Percentiles rank a stretch among this genome's conserved stretches.
These are phyloP conservation scores for Alternaria panax DNA, from an alignment of 2,329 filamentous ascomycete genomes.

Conservation along the genomic window DNA sequence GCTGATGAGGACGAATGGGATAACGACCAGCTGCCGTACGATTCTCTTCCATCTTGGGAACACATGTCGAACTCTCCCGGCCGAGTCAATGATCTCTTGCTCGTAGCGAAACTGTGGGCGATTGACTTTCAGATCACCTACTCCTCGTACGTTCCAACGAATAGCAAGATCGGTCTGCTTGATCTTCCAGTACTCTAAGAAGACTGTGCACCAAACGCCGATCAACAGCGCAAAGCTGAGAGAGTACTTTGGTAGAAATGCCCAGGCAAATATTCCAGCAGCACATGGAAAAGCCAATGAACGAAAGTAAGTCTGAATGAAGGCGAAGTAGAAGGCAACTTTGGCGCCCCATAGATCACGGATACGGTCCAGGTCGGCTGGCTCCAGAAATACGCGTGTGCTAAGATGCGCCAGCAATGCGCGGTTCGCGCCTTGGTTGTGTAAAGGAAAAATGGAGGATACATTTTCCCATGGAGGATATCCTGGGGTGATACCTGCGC, in stretches of 20 bases:
- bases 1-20: conserved; percentile 43
- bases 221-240: conserved; percentile 40
- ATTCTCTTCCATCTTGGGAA: conserved; percentile 45
- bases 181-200: conserved; percentile 48
- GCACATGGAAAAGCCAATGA: conserved; percentile 41
- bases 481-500: conserved; percentile 76
- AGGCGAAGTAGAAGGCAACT: conserved; percentile 51
- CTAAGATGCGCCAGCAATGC: conserved; percentile 78
- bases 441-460: conserved; percentile 77
- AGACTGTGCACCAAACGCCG: conserved; percentile 45
- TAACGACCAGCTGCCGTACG: conserved; percentile 37
- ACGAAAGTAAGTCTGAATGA: conserved; percentile 45
- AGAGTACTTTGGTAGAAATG: conserved; percentile 42
- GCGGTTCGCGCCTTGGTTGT: conserved; percentile 78
- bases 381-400: conserved; percentile 71
- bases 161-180: conserved; percentile 43
- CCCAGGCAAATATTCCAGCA: conserved; percentile 41
- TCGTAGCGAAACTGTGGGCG: conserved; percentile 41
- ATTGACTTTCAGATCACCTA: conserved; percentile 40
- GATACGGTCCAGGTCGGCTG: conserved; percentile 74
- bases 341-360: conserved; percentile 80
- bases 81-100: conserved; percentile 32
- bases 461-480: conserved; percentile 76
- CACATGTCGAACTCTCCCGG: conserved; percentile 33
- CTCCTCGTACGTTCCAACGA: conserved; percentile 44